A percentile compares a stretch with the other conserved stretches of the same genome.
Conservation (phyloP, 257 asterid species). For the Solanum rostratum region DNA sequence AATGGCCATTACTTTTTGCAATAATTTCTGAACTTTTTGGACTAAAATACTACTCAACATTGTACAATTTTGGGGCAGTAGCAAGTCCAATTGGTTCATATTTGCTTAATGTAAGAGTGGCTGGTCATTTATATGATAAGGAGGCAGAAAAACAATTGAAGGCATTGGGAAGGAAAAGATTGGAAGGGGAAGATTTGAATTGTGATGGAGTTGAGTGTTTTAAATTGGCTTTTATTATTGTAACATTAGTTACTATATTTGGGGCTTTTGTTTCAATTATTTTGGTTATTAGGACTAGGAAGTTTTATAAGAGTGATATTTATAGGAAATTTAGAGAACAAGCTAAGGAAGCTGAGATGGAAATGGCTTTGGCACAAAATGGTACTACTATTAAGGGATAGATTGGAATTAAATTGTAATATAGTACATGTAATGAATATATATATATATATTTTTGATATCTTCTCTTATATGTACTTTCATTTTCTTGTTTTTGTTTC, state of each 20-base stretch:
- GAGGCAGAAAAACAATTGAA: slow-evolving; percentile 50
- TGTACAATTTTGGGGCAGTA: slow-evolving; percentile 65
- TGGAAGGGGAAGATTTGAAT: slow-evolving; percentile 35
- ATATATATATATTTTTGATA: neutral
- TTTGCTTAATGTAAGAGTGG: slow-evolving; percentile 43
- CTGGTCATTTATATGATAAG: slow-evolving; percentile 56
- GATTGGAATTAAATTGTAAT: neutral
- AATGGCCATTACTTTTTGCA: slow-evolving; percentile 75
- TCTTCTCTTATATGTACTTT: neutral
- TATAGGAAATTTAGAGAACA: slow-evolving; percentile 49
- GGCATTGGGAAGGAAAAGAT: slow-evolving; percentile 19
- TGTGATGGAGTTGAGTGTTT: slow-evolving; percentile 58
- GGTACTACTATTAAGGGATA: neutral
- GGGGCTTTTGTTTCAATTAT: slow-evolving; percentile 51
- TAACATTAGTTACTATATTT: slow-evolving; percentile 45
- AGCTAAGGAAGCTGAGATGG: slow-evolving; percentile 17
- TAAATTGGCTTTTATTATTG: slow-evolving; percentile 46
- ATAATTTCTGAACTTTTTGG: slow-evolving; percentile 76
- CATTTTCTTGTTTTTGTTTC: no score
- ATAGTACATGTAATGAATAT: neutral
- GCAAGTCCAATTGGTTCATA: slow-evolving; percentile 76
- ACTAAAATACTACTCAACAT: slow-evolving; percentile 63
- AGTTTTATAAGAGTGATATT: slow-evolving; percentile 66
- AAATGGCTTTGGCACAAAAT: slow-evolving; percentile 9
- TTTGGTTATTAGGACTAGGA: slow-evolving; percentile 52